A percentile compares a stretch with the other conserved stretches of the same genome.
These are phyloP conservation scores for Colletotrichum sojae DNA, from an alignment of 2,329 filamentous ascomycete species.

Conservation along the genomic window DNA sequence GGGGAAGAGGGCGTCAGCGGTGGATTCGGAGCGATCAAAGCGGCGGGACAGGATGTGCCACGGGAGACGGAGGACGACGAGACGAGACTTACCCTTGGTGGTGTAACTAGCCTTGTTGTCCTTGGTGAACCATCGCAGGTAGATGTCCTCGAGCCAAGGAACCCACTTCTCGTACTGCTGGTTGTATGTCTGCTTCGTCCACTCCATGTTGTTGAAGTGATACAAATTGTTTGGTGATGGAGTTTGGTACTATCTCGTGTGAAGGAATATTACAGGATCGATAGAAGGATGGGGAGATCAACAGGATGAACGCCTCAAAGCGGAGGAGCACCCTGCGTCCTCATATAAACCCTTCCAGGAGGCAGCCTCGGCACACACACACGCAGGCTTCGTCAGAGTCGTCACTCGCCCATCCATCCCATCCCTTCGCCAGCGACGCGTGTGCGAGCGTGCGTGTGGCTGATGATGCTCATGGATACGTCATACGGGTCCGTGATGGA, in stretches of 20 bases:
- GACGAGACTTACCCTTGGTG: constrained; percentile 71
- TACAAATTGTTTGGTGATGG: neutral
- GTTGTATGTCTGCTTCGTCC: constrained; percentile 76
- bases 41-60: neutral
- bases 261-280: neutral
- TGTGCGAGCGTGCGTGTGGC: constrained; percentile 34
- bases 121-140: constrained; percentile 80
- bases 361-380: neutral
- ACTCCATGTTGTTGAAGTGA: constrained; percentile 59
- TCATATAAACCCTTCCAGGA: constrained; percentile 30
- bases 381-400: constrained; percentile 26
- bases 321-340: constrained; percentile 13
- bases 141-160: constrained; percentile 82
- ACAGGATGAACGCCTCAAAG: constrained; percentile 31
- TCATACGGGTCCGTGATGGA: constrained; percentile 40
- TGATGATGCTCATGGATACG: constrained; percentile 36
- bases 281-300: constrained; percentile 19
- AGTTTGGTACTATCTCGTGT: neutral
- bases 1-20: neutral
- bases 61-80: no score
- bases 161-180: constrained; percentile 82
- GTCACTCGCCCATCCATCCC: constrained; percentile 25
- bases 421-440: constrained; percentile 24
- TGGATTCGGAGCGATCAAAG: neutral
- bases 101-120: constrained; percentile 83